A percentile compares a stretch with the other conserved stretches of the same genome.
Conservation (phyloP, 2,329 filamentous ascomycete species). For the Pyricularia sp. region DNA sequence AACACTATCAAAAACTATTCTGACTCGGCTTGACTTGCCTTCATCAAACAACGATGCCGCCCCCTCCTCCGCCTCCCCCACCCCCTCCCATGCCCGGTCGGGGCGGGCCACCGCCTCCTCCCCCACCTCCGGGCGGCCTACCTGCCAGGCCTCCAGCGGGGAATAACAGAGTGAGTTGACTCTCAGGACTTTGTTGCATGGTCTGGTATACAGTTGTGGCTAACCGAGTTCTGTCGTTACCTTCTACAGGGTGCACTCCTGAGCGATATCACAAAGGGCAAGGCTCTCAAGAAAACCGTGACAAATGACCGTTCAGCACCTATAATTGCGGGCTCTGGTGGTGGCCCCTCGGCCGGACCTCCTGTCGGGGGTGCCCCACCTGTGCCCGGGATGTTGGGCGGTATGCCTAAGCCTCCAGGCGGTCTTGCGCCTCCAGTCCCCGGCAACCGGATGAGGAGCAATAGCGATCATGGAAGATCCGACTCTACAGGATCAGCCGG, state of each 20-base stretch:
- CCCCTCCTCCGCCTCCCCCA: conserved; percentile 52
- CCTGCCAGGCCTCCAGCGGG: conserved; percentile 45
- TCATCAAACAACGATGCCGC: conserved; percentile 2
- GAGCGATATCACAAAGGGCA: conserved; percentile 78
- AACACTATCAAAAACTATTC: neutral
- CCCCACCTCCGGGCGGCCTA: conserved; percentile 50
- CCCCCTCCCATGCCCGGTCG: conserved; percentile 50
- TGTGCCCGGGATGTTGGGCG: conserved; percentile 59
- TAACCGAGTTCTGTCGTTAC: neutral
- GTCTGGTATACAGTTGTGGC: neutral
- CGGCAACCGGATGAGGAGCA: conserved; percentile 65
- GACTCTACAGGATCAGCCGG: conserved; percentile 30
- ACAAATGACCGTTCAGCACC: conserved; percentile 92
- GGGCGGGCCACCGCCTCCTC: conserved; percentile 50
- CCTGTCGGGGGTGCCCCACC: conserved; percentile 33
- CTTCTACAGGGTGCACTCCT: conserved; percentile 67
- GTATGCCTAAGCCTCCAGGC: conserved; percentile 45
- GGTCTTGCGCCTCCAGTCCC: conserved; percentile 65
- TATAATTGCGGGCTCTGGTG: conserved; percentile 33
- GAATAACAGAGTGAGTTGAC: conserved; percentile 52
- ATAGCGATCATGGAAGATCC: conserved; percentile 56
- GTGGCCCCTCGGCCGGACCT: neutral
- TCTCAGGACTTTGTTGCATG: neutral
- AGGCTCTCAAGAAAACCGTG: conserved; percentile 70
- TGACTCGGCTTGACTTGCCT: neutral